Evolutionary conservation across 176 grass and related monocot species (phyloP), one percentile per base, ranked within the genome.

Genomic region (Rhynchospora breviuscula): DNA sequence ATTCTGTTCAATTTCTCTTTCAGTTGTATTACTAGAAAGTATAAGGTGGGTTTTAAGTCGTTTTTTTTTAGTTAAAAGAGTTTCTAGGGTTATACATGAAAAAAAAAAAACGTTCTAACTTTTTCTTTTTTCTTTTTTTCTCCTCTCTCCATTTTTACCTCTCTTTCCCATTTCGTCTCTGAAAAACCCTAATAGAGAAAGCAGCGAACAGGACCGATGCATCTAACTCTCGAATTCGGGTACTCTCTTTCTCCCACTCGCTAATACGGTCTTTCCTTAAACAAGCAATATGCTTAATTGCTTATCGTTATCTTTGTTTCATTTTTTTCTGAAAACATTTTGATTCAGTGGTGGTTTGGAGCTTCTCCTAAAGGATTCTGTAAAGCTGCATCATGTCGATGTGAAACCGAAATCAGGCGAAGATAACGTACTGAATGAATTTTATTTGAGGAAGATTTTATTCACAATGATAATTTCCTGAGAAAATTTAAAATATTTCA

Each of bases 211-310:
- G 10, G 25, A 7, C 18, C 18, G 17, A 98, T 98, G 95, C 90
- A 81, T 87, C 89, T 98, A 73, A 86, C 84, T 86, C 92, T 95
- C 63, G 92, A 95, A 74, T 98, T 98, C 82, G 92, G 95, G 95
- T 97, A 83, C 67, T 81, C 59, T 57, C 66, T 19, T 69, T 49
- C 73, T 51, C n/a, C 59, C 0, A 14, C 9, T 79, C 40, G 19
- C 6, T 48, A 21, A 58, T 2, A 56, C 15, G 13, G 22, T 31
- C 31, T 56, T 25, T 4, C 72, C 11, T 10, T 62, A 62, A 40
- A 62, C 21, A 13, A 52, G 7, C 2, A 56, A 49, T 77, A 56
- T 56, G 23, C 12, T 31, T 56, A 31, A 11, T 56, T 31, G 48
- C 29, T 56, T 25, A 2, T 56, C 14, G 53, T 54, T 56, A 10